Percentiles rank a stretch among this genome's conserved stretches.
Evolutionary conservation across 148 eudicot species (phyloP).

Genomic region (Pharnaceum exiguum): DNA sequence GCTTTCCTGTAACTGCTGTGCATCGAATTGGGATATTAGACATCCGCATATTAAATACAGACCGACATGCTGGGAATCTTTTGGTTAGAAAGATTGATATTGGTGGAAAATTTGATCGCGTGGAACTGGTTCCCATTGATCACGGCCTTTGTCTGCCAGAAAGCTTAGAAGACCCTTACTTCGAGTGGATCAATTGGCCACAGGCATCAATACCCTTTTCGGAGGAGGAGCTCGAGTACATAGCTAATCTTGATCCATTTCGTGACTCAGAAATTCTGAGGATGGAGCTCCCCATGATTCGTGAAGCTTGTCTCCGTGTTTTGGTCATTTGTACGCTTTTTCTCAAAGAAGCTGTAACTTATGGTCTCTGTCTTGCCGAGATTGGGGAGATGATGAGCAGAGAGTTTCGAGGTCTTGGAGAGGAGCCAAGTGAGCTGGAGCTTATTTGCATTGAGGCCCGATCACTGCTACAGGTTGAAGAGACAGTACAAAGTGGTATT

Average conservation of each 20-base stretch:
- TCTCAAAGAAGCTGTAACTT: slow-evolving; percentile 31
- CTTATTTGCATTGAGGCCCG: slow-evolving; percentile 34
- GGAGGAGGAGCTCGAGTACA: slow-evolving; percentile 36
- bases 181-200: slow-evolving; percentile 49
- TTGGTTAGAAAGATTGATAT: slow-evolving; percentile 28
- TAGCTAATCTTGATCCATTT: slow-evolving; percentile 23
- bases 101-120: slow-evolving; percentile 27
- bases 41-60: slow-evolving; percentile 33
- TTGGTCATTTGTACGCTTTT: slow-evolving; percentile 31
- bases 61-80: slow-evolving; percentile 40
- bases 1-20: slow-evolving; percentile 36
- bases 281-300: slow-evolving; percentile 37
- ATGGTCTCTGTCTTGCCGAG: slow-evolving; percentile 39
- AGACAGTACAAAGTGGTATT: neutral
- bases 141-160: slow-evolving; percentile 47
- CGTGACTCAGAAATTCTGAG: slow-evolving; percentile 33
- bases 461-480: slow-evolving; percentile 11
- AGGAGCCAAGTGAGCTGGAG: slow-evolving; percentile 42
- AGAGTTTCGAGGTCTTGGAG: slow-evolving; percentile 22
- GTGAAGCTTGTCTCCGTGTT: slow-evolving; percentile 35
- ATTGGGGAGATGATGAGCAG: slow-evolving; percentile 45
- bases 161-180: slow-evolving; percentile 36
- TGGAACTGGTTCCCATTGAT: slow-evolving; percentile 37
- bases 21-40: slow-evolving; percentile 41
- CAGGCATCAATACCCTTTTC: slow-evolving; percentile 42